Percentiles rank a stretch among this genome's conserved stretches.
These are phyloP conservation scores for Naematelia aurantialba DNA, from an alignment of 768 basidiomycete genomes.

Conservation along the genomic window DNA sequence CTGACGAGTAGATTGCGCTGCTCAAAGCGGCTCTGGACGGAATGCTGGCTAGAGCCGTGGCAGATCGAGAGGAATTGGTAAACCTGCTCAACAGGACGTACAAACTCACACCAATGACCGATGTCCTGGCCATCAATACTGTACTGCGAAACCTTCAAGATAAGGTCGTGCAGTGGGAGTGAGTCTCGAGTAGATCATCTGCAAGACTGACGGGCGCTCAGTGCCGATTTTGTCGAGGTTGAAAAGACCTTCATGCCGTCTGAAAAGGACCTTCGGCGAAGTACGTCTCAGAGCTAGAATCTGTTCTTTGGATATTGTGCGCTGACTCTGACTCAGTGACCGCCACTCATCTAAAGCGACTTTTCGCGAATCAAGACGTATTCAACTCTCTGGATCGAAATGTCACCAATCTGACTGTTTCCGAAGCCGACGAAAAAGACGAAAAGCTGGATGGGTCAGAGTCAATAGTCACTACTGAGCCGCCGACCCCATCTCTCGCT, in stretches of 20 bases:
- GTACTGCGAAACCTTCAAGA: constrained; percentile 85
- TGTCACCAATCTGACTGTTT: constrained; percentile 44
- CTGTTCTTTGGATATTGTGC: not conserved
- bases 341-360: constrained; percentile 49
- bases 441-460: constrained; percentile 14
- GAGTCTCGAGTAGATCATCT: constrained; percentile 12
- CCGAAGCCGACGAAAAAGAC: constrained; percentile 47
- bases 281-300: constrained; percentile 19
- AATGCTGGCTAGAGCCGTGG: constrained; percentile 69
- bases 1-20: constrained; percentile 22
- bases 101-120: constrained; percentile 70
- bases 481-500: constrained; percentile 14
- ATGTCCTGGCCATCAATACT: constrained; percentile 81
- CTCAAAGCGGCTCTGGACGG: constrained; percentile 42
- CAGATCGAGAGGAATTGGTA: constrained; percentile 63
- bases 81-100: constrained; percentile 74
- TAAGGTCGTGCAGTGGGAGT: constrained; percentile 92
- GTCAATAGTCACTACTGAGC: constrained; percentile 10
- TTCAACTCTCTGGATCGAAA: constrained; percentile 40
- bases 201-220: not conserved
- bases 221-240: constrained; percentile 76
- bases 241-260: constrained; percentile 54
- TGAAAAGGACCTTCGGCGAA: constrained; percentile 56
- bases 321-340: constrained; percentile 36
- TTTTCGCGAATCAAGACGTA: constrained; percentile 50